Evolutionary conservation across 2,329 filamentous ascomycete genomes (phyloP).

Genomic region (Colletotrichum liriopes): DNA sequence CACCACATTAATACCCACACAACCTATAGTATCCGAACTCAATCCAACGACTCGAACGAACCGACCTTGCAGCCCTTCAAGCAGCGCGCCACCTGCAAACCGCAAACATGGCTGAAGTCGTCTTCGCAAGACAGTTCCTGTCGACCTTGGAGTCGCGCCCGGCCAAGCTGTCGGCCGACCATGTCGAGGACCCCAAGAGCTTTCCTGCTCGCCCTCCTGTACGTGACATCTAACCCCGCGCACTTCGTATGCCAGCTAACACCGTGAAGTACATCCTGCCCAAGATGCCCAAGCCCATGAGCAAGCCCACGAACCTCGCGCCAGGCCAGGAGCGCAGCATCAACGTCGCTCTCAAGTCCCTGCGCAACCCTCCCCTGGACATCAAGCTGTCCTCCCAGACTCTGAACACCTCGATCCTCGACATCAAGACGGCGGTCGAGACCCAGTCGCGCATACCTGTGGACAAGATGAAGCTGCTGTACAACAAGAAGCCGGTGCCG

Average conservation of each 20-base stretch:
- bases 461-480: constrained; percentile 89
- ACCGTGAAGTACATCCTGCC: constrained; percentile 77
- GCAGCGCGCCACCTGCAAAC: constrained; percentile 12
- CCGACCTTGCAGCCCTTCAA: neutral
- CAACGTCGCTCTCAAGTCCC: constrained; percentile 79
- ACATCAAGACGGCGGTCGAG: constrained; percentile 81
- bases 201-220: constrained; percentile 86
- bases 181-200: constrained; percentile 87
- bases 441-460: constrained; percentile 73
- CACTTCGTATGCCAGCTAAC: constrained; percentile 14
- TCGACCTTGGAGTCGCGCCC: constrained; percentile 83
- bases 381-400: constrained; percentile 76
- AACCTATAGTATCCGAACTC: constrained; percentile 4
- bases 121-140: constrained; percentile 89
- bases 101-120: constrained; percentile 81
- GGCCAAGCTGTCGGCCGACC: constrained; percentile 86
- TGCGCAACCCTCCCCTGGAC: constrained; percentile 81
- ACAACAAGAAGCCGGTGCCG: constrained; percentile 87
- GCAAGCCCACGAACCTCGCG: constrained; percentile 62
- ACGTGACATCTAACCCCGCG: constrained; percentile 54
- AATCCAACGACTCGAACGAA: constrained; percentile 1
- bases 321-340: constrained; percentile 69
- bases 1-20: neutral
- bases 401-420: constrained; percentile 81
- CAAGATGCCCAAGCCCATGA: constrained; percentile 73